Conservation (phyloP, 169 alveolate genomes). For the Plasmodium yoelii region DNA sequence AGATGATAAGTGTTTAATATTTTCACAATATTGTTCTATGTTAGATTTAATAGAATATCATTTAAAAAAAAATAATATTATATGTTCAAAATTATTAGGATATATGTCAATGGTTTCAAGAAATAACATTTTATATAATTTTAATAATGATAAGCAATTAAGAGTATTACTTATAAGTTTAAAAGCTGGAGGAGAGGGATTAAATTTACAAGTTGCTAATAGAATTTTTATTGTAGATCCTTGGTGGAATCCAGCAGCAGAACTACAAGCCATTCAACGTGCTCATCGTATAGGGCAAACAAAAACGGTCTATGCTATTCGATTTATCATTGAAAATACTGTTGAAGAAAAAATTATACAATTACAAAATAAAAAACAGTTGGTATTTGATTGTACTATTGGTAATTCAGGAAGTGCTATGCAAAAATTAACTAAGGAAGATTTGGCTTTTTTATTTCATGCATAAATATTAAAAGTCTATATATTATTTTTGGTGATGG, state of each 20-base stretch:
- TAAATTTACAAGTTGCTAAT: slow-evolving; percentile 97
- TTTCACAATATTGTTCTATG: slow-evolving; percentile 92
- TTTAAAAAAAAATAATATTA: slow-evolving; percentile 85
- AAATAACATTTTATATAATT: slow-evolving; percentile 87
- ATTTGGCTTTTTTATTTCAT: slow-evolving; percentile 89
- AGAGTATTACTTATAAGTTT: slow-evolving; percentile 91
- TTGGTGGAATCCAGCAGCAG: slow-evolving; percentile 99
- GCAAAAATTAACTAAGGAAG: slow-evolving; percentile 89
- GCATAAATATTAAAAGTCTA: slow-evolving; percentile 5
- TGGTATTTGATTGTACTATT: slow-evolving; percentile 93
- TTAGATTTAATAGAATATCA: slow-evolving; percentile 89
- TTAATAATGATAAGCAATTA: slow-evolving; percentile 86
- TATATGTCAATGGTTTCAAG: slow-evolving; percentile 86
- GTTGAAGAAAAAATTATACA: slow-evolving; percentile 97
- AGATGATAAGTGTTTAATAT: slow-evolving; percentile 88
- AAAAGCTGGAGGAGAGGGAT: slow-evolving; percentile 99
- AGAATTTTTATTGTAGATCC: slow-evolving; percentile 97
- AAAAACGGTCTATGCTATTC: slow-evolving; percentile 93
- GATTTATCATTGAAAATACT: slow-evolving; percentile 95
- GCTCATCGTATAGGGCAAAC: slow-evolving; percentile 98
- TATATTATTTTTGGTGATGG: too few relatives aligned
- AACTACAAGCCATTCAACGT: slow-evolving; percentile 97
- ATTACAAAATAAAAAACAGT: slow-evolving; percentile 93
- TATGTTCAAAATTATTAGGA: slow-evolving; percentile 87
- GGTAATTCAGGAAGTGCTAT: slow-evolving; percentile 87